These are phyloP conservation scores for Tympanopsis confertula DNA, from an alignment of 2,329 filamentous ascomycete genomes.

Conservation along the genomic window DNA sequence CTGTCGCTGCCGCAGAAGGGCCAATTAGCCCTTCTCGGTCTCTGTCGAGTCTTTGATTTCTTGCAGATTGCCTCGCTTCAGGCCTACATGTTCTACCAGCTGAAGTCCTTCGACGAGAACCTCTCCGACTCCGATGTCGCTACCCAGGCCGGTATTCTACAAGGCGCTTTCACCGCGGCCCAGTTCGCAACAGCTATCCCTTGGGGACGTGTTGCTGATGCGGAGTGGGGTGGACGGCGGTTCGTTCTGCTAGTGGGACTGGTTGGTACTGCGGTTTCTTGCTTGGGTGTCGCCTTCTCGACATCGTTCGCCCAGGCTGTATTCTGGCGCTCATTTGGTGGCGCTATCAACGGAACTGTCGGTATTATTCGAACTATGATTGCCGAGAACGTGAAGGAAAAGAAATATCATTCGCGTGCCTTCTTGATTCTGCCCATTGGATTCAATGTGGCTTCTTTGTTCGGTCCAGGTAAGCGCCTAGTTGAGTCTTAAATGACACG, in stretches of 20 bases:
- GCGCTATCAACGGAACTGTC: constrained; percentile 37
- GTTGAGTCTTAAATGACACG: neutral
- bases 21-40: constrained; percentile 58
- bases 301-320: constrained; percentile 51
- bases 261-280: constrained; percentile 54
- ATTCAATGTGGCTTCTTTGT: constrained; percentile 32
- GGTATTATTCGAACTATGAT: constrained; percentile 37
- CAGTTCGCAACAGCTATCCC: constrained; percentile 65
- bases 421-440: constrained; percentile 34
- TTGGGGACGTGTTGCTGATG: constrained; percentile 58
- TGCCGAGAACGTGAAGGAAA: constrained; percentile 33
- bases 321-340: constrained; percentile 55
- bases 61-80: constrained; percentile 59
- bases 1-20: constrained; percentile 57
- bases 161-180: constrained; percentile 61
- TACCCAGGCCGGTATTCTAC: constrained; percentile 57
- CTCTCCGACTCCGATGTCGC: constrained; percentile 44
- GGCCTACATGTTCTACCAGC: constrained; percentile 66
- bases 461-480: constrained; percentile 26
- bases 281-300: constrained; percentile 63
- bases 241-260: constrained; percentile 60
- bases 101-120: constrained; percentile 51
- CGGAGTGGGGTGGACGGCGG: constrained; percentile 51
- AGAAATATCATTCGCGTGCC: constrained; percentile 32
- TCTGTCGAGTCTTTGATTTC: constrained; percentile 63